These are phyloP conservation scores for Phlegmacium glaucopus DNA, from an alignment of 768 basidiomycete species.

Conservation along the genomic window DNA sequence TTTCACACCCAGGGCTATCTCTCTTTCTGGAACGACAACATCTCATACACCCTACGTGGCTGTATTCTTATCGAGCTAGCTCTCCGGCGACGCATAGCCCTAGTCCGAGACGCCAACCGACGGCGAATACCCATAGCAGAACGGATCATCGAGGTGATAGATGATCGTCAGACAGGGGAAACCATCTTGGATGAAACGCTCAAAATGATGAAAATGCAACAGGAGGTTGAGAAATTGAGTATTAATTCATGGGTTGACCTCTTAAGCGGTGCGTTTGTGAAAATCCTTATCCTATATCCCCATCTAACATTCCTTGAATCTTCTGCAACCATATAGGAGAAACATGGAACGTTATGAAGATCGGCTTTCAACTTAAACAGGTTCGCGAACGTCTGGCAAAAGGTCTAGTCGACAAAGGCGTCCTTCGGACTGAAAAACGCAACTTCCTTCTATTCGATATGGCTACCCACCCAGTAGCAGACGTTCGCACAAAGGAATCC, in stretches of 20 bases:
- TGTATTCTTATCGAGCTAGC: slow-evolving; percentile 98
- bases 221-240: slow-evolving; percentile 69
- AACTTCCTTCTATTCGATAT: no score
- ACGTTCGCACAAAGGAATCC: no score
- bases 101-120: slow-evolving; percentile 81
- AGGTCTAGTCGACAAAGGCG: slow-evolving; percentile 96
- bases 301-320: no score
- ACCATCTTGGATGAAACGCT: no score
- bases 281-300: not conserved
- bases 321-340: slow-evolving; percentile 56
- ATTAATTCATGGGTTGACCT: slow-evolving; percentile 95
- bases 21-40: slow-evolving; percentile 99
- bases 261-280: slow-evolving; percentile 77
- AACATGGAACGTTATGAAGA: slow-evolving; percentile 99
- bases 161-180: no score
- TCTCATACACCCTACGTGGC: slow-evolving; percentile 97
- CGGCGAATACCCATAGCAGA: slow-evolving; percentile 74
- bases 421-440: slow-evolving; percentile 97
- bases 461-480: no score
- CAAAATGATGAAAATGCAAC: no score
- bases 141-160: slow-evolving; percentile 80
- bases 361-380: slow-evolving; percentile 98
- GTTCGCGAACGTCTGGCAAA: slow-evolving; percentile 97
- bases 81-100: slow-evolving; percentile 88
- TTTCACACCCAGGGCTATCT: slow-evolving; percentile 64